phyloP scores from a whole-genome alignment of 768 basidiomycete species.

The Boletus patriciae region DNA sequence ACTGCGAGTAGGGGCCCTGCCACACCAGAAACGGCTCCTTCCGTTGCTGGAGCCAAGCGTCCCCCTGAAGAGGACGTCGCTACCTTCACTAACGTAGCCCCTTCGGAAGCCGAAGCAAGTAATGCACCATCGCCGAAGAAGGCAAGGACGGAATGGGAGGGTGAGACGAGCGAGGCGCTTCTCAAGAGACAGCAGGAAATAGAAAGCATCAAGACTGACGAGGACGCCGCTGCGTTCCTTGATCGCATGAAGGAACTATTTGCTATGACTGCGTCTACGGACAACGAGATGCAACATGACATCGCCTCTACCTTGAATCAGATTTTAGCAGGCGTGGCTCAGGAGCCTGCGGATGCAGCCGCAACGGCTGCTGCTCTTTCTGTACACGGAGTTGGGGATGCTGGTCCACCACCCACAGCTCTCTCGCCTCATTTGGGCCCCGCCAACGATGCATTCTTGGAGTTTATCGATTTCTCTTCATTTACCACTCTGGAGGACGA shows the following conservation, averaged over 20 bases:
- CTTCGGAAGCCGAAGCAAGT: conserved; percentile 30
- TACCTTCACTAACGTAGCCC: conserved; percentile 30
- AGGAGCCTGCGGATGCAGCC: conserved; percentile 38
- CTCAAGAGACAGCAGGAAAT: conserved; percentile 40
- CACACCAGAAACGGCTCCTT: conserved; percentile 37
- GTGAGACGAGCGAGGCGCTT: conserved; percentile 52
- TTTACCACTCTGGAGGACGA: conserved; percentile 55
- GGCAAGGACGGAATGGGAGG: conserved; percentile 69
- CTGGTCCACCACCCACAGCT: conserved; percentile 33
- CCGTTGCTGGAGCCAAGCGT: conserved; percentile 35
- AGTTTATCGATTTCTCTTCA: conserved; percentile 69
- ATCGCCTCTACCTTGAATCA: conserved; percentile 62
- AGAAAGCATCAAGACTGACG: conserved; percentile 59
- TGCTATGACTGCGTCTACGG: conserved; percentile 44
- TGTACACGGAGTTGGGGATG: conserved; percentile 27
- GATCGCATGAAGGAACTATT: conserved; percentile 65
- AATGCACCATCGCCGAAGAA: conserved; percentile 74
- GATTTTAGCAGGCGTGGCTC: conserved; percentile 58
- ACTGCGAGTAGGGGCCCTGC: conserved; percentile 32
- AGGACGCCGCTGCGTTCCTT: conserved; percentile 62
- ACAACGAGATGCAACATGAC: conserved; percentile 42
- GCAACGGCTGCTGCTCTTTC: conserved; percentile 32
- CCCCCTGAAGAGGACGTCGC: conserved; percentile 36
- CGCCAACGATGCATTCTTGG: conserved; percentile 40
- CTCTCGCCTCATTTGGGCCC: conserved; percentile 38